Evolutionary conservation across 768 basidiomycete species (phyloP), one percentile per base, ranked within the genome.

Genomic region (Termitomyces sp.): DNA sequence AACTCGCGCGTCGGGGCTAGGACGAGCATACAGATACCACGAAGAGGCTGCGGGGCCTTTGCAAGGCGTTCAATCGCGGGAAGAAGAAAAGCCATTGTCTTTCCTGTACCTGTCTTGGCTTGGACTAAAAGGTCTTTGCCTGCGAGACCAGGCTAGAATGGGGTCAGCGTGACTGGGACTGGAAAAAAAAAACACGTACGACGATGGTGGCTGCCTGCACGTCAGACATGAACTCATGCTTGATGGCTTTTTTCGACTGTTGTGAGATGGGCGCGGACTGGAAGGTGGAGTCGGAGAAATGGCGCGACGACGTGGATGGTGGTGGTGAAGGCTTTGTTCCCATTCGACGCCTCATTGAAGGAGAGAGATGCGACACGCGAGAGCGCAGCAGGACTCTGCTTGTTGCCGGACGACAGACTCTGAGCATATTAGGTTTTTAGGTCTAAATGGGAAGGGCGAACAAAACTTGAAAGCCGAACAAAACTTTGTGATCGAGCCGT

Each of bases 1-100:
- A 90, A 68, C 64, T 90, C 88, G 55, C 87, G 77, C 0, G 88
- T 90, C 0, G 88, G 88, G 3, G 87, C 85, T 28, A 90, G 60
- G 1, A 90, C 79, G 24, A 85, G 77, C 38, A 84, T 79, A 19
- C 82, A 87, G 30, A 84, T 76, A 14, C 68, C 63, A 0, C 54
- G n/a, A 0, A 58, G 64, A 15, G 49, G 50, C 15, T 30, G 44
- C 35, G 37, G 58, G 64, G 52, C 77, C 73, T 60, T 77, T 66
- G 77, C 78, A 21, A 89, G 71, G 45, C 77, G 80, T 64, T 90
- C 87, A 41, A 90, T 74, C 30, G 88, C 82, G 0, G 88, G 88
- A n/a, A 90, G 70, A 17, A 86, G 80, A 64, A 90, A 90, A n/a
- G 60, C 60, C n/a, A 48, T 12, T n/a, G 42, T 48, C 70, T 72